phyloP scores from a whole-genome alignment of 148 eudicot species.

The Camellia sinensis region DNA sequence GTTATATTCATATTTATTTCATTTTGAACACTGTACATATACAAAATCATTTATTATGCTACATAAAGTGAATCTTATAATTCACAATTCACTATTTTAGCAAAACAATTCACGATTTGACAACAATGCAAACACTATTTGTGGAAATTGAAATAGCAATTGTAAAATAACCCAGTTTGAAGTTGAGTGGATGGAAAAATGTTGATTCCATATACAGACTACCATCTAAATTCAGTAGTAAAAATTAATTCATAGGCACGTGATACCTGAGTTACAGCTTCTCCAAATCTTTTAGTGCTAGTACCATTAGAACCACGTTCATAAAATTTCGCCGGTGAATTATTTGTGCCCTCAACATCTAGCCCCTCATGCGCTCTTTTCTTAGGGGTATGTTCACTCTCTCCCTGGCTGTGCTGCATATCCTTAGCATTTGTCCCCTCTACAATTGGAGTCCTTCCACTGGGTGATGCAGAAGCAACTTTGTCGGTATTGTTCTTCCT shows the following conservation, averaged over 20 bases:
- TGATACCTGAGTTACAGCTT: conserved; percentile 65
- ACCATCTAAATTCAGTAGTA: neutral
- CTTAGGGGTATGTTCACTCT: conserved; percentile 23
- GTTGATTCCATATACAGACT: neutral
- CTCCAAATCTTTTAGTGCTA: conserved; percentile 45
- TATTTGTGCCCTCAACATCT: conserved; percentile 29
- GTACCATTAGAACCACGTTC: conserved; percentile 31
- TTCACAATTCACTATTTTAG: too few relatives aligned
- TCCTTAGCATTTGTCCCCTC: conserved; percentile 21
- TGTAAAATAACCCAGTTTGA: neutral
- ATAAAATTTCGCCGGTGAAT: conserved; percentile 22
- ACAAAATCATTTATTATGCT: too few relatives aligned
- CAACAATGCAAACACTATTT: neutral
- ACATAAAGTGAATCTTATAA: too few relatives aligned
- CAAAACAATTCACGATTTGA: too few relatives aligned
- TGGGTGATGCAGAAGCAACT: conserved; percentile 24
- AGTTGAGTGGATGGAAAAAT: neutral
- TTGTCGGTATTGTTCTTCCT: conserved; percentile 27
- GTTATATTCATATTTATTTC: too few relatives aligned
- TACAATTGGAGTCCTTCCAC: conserved; percentile 15
- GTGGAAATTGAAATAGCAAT: neutral
- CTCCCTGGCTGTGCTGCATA: conserved; percentile 17
- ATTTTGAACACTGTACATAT: too few relatives aligned
- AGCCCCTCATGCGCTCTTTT: conserved; percentile 32
- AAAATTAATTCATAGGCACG: neutral